Conservation (phyloP, 768 basidiomycete genomes). For the Phylloporus arenicola region DNA sequence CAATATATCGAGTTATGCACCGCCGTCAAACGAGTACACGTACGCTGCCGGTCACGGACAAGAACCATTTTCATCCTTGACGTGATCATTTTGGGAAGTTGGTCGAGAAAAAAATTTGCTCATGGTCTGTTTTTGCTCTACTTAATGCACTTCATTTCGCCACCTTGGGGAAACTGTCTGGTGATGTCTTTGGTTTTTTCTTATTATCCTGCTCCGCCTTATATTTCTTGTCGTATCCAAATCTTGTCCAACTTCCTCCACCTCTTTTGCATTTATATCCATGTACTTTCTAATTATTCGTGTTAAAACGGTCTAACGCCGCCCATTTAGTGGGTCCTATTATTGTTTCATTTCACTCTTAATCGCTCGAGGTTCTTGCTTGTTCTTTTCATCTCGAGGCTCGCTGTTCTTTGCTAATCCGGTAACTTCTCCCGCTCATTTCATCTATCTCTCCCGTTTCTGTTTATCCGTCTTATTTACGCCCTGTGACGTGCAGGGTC, state of each 20-base stretch:
- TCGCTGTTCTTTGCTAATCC: conserved; percentile 11
- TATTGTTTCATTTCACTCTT: conserved; percentile 4
- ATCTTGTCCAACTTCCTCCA: conserved; percentile 8
- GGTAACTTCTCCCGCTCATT: conserved; percentile 3
- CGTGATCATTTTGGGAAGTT: conserved; percentile 7
- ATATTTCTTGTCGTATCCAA: conserved; percentile 9
- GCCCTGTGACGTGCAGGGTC: not conserved
- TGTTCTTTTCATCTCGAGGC: conserved; percentile 7
- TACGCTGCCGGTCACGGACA: conserved; percentile 20
- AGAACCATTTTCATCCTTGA: conserved; percentile 19
- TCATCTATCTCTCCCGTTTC: not conserved
- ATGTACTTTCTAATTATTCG: conserved; percentile 10
- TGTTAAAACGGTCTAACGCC: conserved; percentile 9
- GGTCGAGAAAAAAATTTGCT: not conserved
- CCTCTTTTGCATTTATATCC: conserved; percentile 7
- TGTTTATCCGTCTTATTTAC: conserved; percentile 15
- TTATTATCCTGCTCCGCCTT: conserved; percentile 5
- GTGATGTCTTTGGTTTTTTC: conserved; percentile 6
- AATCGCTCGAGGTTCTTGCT: conserved; percentile 5
- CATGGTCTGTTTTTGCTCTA: not conserved
- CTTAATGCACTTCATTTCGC: conserved; percentile 3
- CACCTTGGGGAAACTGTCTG: conserved; percentile 2
- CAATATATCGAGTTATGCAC: conserved; percentile 13
- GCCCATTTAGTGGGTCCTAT: conserved; percentile 4
- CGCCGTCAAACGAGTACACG: conserved; percentile 19